Base-by-base conservation (phyloP, 345 rosid genomes). In the Sonneratia caseolaris region DNA sequence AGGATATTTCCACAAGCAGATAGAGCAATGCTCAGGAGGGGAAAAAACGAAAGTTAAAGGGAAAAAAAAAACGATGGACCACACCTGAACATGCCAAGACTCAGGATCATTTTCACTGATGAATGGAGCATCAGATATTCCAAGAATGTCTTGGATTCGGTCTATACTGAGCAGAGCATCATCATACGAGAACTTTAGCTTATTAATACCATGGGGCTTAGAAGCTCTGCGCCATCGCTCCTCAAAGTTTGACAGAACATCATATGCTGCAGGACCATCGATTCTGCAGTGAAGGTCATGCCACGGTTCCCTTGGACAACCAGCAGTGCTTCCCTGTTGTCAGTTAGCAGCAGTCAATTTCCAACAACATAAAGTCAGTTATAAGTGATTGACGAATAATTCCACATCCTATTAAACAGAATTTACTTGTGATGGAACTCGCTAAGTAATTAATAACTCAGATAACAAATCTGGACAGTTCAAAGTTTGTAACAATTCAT, bases 191-290 rank as follows among this genome's bases (percentile, higher is more conserved):
- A 45, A 76, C 74, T 84, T 94, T 66, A 91, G 81, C 75, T 94
- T 91, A 64, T 86, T 91, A 72, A 94, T 80, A 66, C 97, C 93
- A 9, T 40, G 82, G 70, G 93, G 95, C 84, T 90, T 91, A 18
- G 96, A 74, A 79, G 95, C 92, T 84, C 87, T 94, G 14, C 72
- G 21, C 98, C 98, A 94, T 21, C 98, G 93, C 77, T 91, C 96
- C 85, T 91, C 93, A 77, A 94, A 94, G 83, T 90, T 94, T 24
- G 85, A 79, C 69, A 94, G 82, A 65, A 94, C 91, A 74, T 94
- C 98, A 76, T 94, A 94, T 18, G 98, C 98, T 61, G 97, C 98
- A 68, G 98, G 97, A 69, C 97, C 97, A 84, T 91, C 96, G 76
- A 94, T 90, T 84, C 67, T 88, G 73, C 86, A 61, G 85, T 94